These are phyloP conservation scores for Rhododendron griersonianum DNA, from an alignment of 148 eudicot genomes.

Conservation along the genomic window DNA sequence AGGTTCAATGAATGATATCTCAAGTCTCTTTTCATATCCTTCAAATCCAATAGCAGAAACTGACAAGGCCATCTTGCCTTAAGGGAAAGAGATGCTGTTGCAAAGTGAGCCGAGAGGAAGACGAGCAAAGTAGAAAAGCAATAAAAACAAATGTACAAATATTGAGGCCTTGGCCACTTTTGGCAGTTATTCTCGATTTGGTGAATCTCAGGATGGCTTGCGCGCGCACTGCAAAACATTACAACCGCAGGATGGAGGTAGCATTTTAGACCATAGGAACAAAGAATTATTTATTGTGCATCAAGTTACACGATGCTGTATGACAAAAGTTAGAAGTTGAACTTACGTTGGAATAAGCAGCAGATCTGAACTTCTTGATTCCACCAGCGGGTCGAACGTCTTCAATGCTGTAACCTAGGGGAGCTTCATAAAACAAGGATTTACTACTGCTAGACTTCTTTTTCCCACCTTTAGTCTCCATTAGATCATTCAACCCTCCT, in stretches of 20 bases:
- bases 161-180: constrained; percentile 12
- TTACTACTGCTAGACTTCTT: constrained; percentile 74
- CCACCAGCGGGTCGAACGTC: constrained; percentile 89
- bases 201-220: constrained; percentile 59
- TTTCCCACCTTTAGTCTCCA: constrained; percentile 71
- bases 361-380: constrained; percentile 84
- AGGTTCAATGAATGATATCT: constrained; percentile 48
- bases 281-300: neutral
- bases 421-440: constrained; percentile 71
- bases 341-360: constrained; percentile 92
- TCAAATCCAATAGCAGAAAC: constrained; percentile 65
- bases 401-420: constrained; percentile 89
- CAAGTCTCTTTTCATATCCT: constrained; percentile 76
- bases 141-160: neutral
- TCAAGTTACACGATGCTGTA: neutral
- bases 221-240: constrained; percentile 49
- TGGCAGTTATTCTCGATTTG: constrained; percentile 3
- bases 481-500: constrained; percentile 59
- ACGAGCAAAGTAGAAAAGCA: constrained; percentile 15
- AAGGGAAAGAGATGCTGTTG: constrained; percentile 7
- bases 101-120: constrained; percentile 16
- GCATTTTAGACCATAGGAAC: neutral
- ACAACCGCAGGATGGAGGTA: neutral
- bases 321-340: neutral
- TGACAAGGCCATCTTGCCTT: constrained; percentile 39